These are phyloP conservation scores for Gossypium ekmanianum DNA, from an alignment of 345 rosid genomes.

Conservation along the genomic window DNA sequence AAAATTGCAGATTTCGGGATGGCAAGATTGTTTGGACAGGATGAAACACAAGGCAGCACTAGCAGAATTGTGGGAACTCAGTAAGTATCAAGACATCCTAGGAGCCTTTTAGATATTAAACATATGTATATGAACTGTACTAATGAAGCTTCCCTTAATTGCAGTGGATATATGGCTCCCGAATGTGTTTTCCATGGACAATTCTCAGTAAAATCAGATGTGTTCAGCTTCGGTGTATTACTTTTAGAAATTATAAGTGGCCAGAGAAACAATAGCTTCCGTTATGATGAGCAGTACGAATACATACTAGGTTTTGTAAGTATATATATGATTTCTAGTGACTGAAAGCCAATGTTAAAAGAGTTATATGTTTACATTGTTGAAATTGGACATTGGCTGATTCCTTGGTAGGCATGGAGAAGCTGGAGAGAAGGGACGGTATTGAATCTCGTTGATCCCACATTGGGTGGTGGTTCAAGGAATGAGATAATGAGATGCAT, in stretches of 20 bases:
- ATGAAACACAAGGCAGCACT: constrained; percentile 30
- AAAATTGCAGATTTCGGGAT: constrained; percentile 50
- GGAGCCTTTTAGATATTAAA: no score
- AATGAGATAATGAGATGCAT: constrained; percentile 44
- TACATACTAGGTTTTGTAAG: constrained; percentile 46
- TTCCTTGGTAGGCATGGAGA: constrained; percentile 43
- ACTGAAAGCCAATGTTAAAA: not conserved
- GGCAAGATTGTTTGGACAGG: constrained; percentile 36
- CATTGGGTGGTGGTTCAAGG: constrained; percentile 21
- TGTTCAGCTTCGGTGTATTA: constrained; percentile 56
- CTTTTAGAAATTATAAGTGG: constrained; percentile 59
- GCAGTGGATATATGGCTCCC: constrained; percentile 60
- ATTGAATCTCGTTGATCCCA: constrained; percentile 34
- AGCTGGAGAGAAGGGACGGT: constrained; percentile 41
- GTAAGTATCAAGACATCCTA: constrained; percentile 21
- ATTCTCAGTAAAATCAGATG: constrained; percentile 52
- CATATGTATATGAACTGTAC: not conserved
- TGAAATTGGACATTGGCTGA: not conserved
- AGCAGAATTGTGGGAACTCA: constrained; percentile 37
- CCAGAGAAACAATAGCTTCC: constrained; percentile 22
- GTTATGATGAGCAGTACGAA: constrained; percentile 20
- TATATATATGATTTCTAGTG: not conserved
- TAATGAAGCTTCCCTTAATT: not conserved
- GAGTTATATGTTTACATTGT: not conserved
- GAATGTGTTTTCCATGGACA: constrained; percentile 47